These are phyloP conservation scores for Xylaria sp. DNA, from an alignment of 2,329 filamentous ascomycete genomes.

Conservation along the genomic window DNA sequence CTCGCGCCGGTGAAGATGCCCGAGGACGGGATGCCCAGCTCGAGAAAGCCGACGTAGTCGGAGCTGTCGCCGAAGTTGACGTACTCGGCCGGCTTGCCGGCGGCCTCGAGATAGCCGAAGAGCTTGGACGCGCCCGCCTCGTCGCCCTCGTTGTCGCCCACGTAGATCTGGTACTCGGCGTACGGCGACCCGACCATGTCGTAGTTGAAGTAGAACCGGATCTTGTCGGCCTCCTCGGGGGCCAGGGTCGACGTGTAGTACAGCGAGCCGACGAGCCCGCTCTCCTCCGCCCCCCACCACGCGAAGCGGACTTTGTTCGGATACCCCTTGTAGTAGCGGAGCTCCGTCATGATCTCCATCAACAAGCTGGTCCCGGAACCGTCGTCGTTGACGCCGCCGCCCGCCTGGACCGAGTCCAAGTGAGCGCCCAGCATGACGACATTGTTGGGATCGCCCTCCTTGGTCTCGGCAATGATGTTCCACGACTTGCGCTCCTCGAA, in stretches of 20 bases:
- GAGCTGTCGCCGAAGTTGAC: constrained; percentile 52
- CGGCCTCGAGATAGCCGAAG: constrained; percentile 50
- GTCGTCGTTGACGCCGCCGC: constrained; percentile 56
- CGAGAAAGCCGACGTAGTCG: constrained; percentile 55
- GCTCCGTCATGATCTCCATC: constrained; percentile 52
- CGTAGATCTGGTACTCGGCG: constrained; percentile 54
- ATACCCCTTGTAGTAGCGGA: constrained; percentile 50
- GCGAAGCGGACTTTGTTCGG: constrained; percentile 57
- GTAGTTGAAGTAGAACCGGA: constrained; percentile 75
- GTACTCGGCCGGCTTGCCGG: constrained; percentile 49
- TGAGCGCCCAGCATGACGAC: constrained; percentile 57
- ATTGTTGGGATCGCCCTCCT: constrained; percentile 55
- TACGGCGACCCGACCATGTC: constrained; percentile 71
- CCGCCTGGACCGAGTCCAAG: constrained; percentile 53
- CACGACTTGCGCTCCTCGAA: constrained; percentile 52
- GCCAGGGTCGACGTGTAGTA: constrained; percentile 53
- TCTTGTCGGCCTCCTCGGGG: constrained; percentile 59
- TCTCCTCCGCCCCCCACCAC: constrained; percentile 58
- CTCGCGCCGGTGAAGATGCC: constrained; percentile 56
- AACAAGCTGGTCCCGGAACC: constrained; percentile 53
- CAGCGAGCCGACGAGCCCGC: constrained; percentile 56
- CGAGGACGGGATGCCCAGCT: constrained; percentile 53
- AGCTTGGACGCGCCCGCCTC: constrained; percentile 50
- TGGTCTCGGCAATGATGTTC: constrained; percentile 57
- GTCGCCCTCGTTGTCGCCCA: constrained; percentile 51